Percentiles rank a stretch among this genome's conserved stretches.
phyloP scores from a whole-genome alignment of 345 rosid species.

The Linum tenue region DNA sequence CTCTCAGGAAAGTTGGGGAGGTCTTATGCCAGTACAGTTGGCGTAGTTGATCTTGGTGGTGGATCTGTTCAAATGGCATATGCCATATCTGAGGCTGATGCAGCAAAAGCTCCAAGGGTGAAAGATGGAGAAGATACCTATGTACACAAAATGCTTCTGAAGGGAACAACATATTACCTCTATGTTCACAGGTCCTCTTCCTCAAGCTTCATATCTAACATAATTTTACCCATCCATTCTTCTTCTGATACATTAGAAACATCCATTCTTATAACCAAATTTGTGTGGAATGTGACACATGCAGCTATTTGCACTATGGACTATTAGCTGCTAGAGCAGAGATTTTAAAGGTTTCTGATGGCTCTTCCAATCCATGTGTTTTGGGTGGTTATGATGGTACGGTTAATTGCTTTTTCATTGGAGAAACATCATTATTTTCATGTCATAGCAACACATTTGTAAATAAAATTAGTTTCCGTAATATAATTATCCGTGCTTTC shows the following conservation, averaged over 20 bases:
- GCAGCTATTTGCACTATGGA: conserved; percentile 90
- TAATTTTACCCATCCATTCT: neutral
- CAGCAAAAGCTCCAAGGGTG: conserved; percentile 61
- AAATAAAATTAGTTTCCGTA: neutral
- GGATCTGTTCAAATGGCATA: conserved; percentile 99
- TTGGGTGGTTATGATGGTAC: conserved; percentile 74
- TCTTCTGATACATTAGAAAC: neutral
- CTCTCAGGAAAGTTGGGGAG: conserved; percentile 72
- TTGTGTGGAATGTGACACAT: conserved; percentile 15
- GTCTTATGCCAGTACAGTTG: conserved; percentile 66
- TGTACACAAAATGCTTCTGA: conserved; percentile 70
- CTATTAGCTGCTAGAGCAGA: conserved; percentile 95
- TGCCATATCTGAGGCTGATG: conserved; percentile 77
- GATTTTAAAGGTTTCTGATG: conserved; percentile 62
- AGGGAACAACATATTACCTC: conserved; percentile 68
- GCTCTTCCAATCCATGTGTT: conserved; percentile 67
- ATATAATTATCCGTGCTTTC: neutral
- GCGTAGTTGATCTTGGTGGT: conserved; percentile 98
- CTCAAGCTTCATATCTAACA: neutral
- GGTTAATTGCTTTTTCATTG: conserved; percentile 3
- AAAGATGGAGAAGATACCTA: conserved; percentile 64
- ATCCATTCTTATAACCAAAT: neutral
- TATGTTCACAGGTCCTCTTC: conserved; percentile 82
- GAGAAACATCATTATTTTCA: neutral
- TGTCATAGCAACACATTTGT: neutral